Evolutionary conservation across 2,329 filamentous ascomycete genomes (phyloP).

Genomic region (Xylaria sp.): DNA sequence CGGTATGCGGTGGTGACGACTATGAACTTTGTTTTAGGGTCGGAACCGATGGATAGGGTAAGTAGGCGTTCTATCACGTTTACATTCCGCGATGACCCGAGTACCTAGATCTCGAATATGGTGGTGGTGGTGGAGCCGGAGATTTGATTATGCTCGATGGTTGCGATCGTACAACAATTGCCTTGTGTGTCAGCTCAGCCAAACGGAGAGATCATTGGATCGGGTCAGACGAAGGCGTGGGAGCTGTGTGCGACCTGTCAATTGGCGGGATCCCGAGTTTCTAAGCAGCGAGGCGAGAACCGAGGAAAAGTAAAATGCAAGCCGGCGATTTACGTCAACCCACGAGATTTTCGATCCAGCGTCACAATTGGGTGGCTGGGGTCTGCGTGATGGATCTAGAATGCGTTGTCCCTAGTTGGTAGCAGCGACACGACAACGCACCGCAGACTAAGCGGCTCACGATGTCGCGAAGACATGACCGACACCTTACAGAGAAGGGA

Average conservation of each 20-base stretch:
- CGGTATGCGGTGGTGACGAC: neutral
- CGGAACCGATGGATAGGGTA: neutral
- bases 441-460: neutral
- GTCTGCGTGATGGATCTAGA: neutral
- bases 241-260: constrained; percentile 3
- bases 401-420: neutral
- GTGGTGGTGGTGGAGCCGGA: constrained; percentile 3
- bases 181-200: constrained; percentile 11
- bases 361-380: neutral
- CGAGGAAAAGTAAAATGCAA: neutral
- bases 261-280: neutral
- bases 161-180: constrained; percentile 6
- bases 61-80: neutral
- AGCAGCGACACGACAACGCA: neutral
- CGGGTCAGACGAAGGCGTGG: neutral
- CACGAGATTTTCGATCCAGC: neutral
- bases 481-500: neutral
- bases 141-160: neutral
- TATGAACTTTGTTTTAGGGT: neutral
- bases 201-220: constrained; percentile 7
- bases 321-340: no score
- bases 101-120: neutral
- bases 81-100: neutral
- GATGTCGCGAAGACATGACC: neutral
- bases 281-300: neutral